Conservation (phyloP, 352 stramenopile species). For the Pythium aquatile region DNA sequence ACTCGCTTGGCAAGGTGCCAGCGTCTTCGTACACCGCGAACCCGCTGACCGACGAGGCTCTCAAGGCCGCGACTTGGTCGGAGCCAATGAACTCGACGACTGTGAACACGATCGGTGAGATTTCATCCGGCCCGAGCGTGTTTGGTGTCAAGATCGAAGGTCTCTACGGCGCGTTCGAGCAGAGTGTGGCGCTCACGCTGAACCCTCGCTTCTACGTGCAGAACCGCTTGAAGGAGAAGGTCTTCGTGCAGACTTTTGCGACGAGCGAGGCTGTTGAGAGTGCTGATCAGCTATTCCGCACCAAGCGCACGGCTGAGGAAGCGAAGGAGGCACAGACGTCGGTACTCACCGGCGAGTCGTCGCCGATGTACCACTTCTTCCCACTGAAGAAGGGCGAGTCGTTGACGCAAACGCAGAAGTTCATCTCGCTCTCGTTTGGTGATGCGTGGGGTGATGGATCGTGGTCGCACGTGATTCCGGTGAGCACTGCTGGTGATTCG, state of each 20-base stretch:
- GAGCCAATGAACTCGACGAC: slow-evolving; percentile 83
- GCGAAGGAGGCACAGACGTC: slow-evolving; percentile 50
- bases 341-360: slow-evolving; percentile 62
- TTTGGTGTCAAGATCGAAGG: slow-evolving; percentile 83
- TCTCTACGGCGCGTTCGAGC: slow-evolving; percentile 78
- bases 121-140: slow-evolving; percentile 66
- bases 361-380: slow-evolving; percentile 74
- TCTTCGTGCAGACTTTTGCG: slow-evolving; percentile 74
- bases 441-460: slow-evolving; percentile 44
- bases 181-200: slow-evolving; percentile 70
- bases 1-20: slow-evolving; percentile 49
- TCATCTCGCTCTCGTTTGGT: slow-evolving; percentile 78
- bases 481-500: slow-evolving; percentile 73
- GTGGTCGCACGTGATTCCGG: slow-evolving; percentile 81
- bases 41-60: slow-evolving; percentile 53
- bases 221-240: slow-evolving; percentile 77
- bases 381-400: slow-evolving; percentile 71
- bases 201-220: slow-evolving; percentile 83
- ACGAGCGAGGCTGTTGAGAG: slow-evolving; percentile 59
- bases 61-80: slow-evolving; percentile 70
- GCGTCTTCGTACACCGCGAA: slow-evolving; percentile 45
- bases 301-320: slow-evolving; percentile 57
- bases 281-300: slow-evolving; percentile 66
- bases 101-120: slow-evolving; percentile 83
- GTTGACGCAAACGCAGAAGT: slow-evolving; percentile 61